Percentiles rank a stretch among this genome's conserved stretches.
phyloP scores from a whole-genome alignment of 768 basidiomycete species.

The Lentinula sp. region DNA sequence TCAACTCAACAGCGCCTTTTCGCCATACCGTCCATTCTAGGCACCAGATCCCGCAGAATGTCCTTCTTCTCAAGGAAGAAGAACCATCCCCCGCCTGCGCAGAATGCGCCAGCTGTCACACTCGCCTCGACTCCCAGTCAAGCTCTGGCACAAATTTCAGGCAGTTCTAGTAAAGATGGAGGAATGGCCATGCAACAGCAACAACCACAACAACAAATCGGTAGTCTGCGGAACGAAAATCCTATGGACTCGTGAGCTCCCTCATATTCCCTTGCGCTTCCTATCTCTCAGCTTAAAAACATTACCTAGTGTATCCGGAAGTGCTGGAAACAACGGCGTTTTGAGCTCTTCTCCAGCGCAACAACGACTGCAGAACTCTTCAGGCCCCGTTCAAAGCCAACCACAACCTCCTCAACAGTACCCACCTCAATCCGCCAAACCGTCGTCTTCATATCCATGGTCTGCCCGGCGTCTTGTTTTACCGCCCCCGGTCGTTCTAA shows the following conservation, averaged over 20 bases:
- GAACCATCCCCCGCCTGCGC: constrained; percentile 46
- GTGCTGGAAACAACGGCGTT: neutral
- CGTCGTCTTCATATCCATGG: constrained; percentile 63
- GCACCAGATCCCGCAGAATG: constrained; percentile 67
- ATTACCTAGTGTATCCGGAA: constrained; percentile 5
- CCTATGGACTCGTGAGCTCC: constrained; percentile 29
- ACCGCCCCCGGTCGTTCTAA: constrained; percentile 57
- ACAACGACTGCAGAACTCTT: constrained; percentile 24
- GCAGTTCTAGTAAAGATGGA: constrained; percentile 18
- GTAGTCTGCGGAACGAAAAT: constrained; percentile 10
- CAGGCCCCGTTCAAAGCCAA: constrained; percentile 21
- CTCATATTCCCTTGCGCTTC: neutral
- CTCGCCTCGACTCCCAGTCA: constrained; percentile 61
- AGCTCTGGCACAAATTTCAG: constrained; percentile 55
- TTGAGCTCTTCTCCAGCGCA: constrained; percentile 9
- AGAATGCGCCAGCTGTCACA: constrained; percentile 42
- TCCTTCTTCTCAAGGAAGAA: constrained; percentile 93
- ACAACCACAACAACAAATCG: constrained; percentile 14
- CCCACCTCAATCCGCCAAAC: constrained; percentile 29
- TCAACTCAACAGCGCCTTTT: constrained; percentile 13
- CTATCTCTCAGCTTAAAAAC: neutral
- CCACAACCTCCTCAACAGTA: constrained; percentile 23
- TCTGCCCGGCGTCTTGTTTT: constrained; percentile 67
- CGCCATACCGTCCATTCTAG: constrained; percentile 68
- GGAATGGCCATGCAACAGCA: constrained; percentile 19